These are phyloP conservation scores for Zoysia matrella DNA, from an alignment of 202 grass and related monocot species.

Conservation along the genomic window DNA sequence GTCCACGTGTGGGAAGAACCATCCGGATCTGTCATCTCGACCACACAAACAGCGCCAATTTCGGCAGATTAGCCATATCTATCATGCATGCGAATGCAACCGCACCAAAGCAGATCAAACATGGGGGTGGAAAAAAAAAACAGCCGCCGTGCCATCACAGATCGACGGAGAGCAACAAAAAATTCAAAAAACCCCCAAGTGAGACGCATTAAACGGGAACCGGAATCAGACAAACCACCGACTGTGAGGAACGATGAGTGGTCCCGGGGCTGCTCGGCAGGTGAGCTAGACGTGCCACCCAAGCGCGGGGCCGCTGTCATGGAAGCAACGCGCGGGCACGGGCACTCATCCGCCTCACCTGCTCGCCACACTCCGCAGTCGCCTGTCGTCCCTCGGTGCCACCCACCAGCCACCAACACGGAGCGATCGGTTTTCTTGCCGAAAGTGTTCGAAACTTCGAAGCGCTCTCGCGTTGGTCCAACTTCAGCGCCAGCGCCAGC, in stretches of 20 bases:
- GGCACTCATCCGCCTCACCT: conserved; percentile 17
- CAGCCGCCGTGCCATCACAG: background rate
- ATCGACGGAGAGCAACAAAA: background rate
- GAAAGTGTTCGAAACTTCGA: background rate
- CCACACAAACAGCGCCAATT: conserved; percentile 30
- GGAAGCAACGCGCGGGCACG: conserved; percentile 29
- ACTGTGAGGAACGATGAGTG: background rate
- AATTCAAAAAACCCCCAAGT: background rate
- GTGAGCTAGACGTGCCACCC: conserved; percentile 48
- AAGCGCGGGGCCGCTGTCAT: background rate
- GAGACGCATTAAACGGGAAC: conserved; percentile 35
- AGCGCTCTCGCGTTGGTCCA: conserved; percentile 14
- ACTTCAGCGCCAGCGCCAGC: background rate
- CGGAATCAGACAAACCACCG: conserved; percentile 37
- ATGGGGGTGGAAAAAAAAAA: background rate
- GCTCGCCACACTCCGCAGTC: conserved; percentile 7
- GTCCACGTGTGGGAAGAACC: conserved; percentile 29
- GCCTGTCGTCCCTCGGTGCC: background rate
- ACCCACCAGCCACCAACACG: background rate
- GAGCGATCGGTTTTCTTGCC: background rate
- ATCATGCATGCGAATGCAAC: conserved; percentile 3
- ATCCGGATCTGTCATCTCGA: conserved; percentile 8
- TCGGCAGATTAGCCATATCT: conserved; percentile 35
- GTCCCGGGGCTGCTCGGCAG: background rate
- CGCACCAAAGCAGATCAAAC: conserved; percentile 13